phyloP scores from a whole-genome alignment of 1,284 basidiomycete species.

The Puccinia hordei region DNA sequence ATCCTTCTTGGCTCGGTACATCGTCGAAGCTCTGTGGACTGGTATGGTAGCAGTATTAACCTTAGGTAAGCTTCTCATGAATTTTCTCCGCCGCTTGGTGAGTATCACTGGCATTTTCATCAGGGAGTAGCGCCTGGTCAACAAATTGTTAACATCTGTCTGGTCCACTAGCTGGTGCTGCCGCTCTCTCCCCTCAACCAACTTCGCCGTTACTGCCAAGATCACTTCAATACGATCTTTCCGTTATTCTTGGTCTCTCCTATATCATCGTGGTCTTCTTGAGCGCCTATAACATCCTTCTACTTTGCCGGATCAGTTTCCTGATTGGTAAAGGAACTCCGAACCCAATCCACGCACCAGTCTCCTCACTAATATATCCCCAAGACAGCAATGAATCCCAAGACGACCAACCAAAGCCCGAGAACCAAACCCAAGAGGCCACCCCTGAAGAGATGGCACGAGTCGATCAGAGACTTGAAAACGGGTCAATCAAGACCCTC shows the following conservation, averaged over 20 bases:
- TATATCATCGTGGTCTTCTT: slow-evolving; percentile 7
- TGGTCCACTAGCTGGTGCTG: slow-evolving; percentile 10
- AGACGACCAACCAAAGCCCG: background rate
- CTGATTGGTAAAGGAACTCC: background rate
- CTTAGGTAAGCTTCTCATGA: background rate
- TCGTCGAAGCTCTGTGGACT: slow-evolving; percentile 9
- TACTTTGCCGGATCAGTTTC: slow-evolving; percentile 12
- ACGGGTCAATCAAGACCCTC: slow-evolving; percentile 4
- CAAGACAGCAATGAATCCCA: background rate
- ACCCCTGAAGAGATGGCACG: background rate
- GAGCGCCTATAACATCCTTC: background rate
- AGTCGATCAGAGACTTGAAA: background rate
- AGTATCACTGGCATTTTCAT: background rate
- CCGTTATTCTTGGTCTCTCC: slow-evolving; percentile 1
- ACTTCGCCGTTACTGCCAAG: slow-evolving; percentile 6
- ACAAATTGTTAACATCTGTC: background rate
- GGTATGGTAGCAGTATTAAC: background rate
- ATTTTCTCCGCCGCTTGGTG: background rate
- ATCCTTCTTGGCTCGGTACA: slow-evolving; percentile 6
- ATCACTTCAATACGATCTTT: slow-evolving; percentile 18
- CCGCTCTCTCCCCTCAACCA: slow-evolving; percentile 5
- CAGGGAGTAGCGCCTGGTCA: background rate
- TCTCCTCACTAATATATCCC: background rate
- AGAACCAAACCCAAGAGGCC: background rate
- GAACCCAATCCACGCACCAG: background rate